phyloP scores from a whole-genome alignment of 2,329 filamentous ascomycete species.

The Emmonsia crescens region DNA sequence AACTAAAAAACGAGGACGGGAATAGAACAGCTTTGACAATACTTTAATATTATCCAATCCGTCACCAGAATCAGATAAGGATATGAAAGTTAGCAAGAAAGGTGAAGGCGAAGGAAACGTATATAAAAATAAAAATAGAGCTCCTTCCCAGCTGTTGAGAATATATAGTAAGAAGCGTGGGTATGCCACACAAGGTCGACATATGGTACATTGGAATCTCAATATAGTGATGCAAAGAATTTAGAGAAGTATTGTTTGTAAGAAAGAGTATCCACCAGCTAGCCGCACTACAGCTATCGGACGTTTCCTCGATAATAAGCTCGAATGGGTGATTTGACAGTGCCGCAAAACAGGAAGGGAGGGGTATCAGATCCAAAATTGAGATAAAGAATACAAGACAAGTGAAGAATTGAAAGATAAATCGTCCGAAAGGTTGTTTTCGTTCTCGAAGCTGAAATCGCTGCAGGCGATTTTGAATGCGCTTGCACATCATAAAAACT shows the following conservation, averaged over 20 bases:
- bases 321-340: background rate
- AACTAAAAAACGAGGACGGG: background rate
- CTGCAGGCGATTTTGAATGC: background rate
- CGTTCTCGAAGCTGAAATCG: background rate
- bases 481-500: background rate
- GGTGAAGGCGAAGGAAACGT: background rate
- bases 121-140: too few species aligned
- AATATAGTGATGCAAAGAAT: background rate
- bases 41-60: background rate
- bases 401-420: background rate
- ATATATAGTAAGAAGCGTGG: background rate
- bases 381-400: background rate
- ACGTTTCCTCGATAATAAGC: background rate
- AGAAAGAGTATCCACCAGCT: background rate
- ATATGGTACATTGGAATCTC: background rate
- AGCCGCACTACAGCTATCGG: too few species aligned
- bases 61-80: background rate
- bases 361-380: background rate
- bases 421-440: background rate
- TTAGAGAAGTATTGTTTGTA: too few species aligned
- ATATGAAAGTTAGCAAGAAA: background rate
- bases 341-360: background rate
- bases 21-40: background rate
- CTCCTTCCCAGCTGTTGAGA: background rate
- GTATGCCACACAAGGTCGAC: background rate